Conservation (phyloP, 345 rosid genomes). For the Draba incana region DNA sequence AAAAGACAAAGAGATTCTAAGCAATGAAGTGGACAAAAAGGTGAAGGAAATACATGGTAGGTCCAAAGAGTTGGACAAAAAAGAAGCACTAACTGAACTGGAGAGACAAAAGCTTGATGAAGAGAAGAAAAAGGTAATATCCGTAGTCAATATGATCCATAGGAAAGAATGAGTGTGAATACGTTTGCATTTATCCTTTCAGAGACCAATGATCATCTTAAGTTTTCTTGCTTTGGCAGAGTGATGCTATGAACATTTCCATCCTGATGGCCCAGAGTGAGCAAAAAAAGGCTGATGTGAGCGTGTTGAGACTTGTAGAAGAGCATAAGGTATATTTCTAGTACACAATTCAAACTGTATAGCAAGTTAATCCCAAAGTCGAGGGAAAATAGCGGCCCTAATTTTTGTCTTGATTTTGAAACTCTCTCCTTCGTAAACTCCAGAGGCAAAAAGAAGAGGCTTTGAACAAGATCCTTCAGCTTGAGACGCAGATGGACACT, state of each 20-base stretch:
- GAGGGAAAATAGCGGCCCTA: neutral
- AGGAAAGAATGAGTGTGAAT: neutral
- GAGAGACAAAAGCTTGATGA: conserved; percentile 86
- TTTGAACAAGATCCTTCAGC: conserved; percentile 59
- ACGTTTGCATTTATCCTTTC: conserved; percentile 9
- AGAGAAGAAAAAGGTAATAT: conserved; percentile 72
- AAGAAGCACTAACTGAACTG: conserved; percentile 76
- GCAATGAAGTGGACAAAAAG: conserved; percentile 63
- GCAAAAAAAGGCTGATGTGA: conserved; percentile 80
- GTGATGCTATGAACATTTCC: conserved; percentile 60
- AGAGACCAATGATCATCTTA: conserved; percentile 23
- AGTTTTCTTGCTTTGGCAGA: conserved; percentile 49
- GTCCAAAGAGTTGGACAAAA: conserved; percentile 75
- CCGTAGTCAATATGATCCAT: neutral
- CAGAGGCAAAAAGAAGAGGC: conserved; percentile 90
- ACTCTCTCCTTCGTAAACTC: conserved; percentile 19
- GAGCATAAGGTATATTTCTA: conserved; percentile 66
- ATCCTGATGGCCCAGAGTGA: conserved; percentile 78
- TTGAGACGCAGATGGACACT: conserved; percentile 74
- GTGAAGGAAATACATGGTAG: conserved; percentile 54
- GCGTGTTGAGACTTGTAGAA: conserved; percentile 75
- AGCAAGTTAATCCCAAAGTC: neutral
- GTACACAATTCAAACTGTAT: neutral
- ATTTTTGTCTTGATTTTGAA: conserved; percentile 26
- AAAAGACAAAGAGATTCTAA: conserved; percentile 66